Base-by-base conservation (phyloP, 176 grass and related monocot species). In the Pontederia crassipes region DNA sequence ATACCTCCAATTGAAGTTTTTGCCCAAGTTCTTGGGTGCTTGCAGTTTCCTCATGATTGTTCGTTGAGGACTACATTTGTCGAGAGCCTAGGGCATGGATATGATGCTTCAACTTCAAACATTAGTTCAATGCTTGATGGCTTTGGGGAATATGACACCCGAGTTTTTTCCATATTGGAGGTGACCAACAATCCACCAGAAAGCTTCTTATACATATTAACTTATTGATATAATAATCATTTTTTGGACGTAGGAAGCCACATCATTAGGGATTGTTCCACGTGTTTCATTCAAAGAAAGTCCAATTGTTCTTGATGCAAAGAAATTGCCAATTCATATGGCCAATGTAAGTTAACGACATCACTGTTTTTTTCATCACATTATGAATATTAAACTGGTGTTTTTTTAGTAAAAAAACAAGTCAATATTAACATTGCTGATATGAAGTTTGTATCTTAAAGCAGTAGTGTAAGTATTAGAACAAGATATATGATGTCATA, bases 1-100 rank as follows among this genome's bases (percentile, higher is more conserved):
- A 51, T 72, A 78, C 83, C 83, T 55, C 84, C 87, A 78, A 77
- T 75, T 62, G 92, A 96, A 76, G 78, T 84, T 75, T 86, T 96
- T 64, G 90, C 86, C 64, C 92, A 96, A 82, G 83, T 96, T 51
- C 74, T 96, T 62, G 92, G 92, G 62, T 96, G 92, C 78, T 69
- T 96, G 73, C 90, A 75, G 72, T 84, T 90, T 88, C 92, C 92
- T 76, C 66, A 59, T 48, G 78, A 87, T 67, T 77, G 11, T 74
- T 82, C 72, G 3, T 61, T 87, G 45, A 90, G 82, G 80, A 80
- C 65, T 58, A 78, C 49, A 71, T 75, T 90, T 65, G 90, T 90
- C 61, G 83, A 90, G 77, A 87, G 80, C 66, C 74, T 85, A 75
- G 83, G 78, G 55, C 69, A 87, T 65, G 67, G 59, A 71, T 82